Evolutionary conservation across 257 asterid species (phyloP), one percentile per base, ranked within the genome.

Genomic region (Paulownia fortunei): DNA sequence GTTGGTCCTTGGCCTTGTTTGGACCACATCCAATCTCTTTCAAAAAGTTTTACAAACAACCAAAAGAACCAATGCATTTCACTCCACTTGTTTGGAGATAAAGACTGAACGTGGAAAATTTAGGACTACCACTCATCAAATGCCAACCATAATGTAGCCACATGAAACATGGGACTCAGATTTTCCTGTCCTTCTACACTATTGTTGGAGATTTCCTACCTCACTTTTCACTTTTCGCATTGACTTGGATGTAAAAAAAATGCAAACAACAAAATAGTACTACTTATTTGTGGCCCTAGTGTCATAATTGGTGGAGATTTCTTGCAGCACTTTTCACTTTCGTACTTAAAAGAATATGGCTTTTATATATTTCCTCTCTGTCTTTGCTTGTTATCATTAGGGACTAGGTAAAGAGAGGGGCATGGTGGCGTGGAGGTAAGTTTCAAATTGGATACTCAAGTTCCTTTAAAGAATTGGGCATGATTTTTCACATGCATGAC

Each of bases 11-110:
- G 32, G 30, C 26, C 8, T 65, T 18, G 30, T 39, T 65, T 39
- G n/a, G 52, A 21, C 73, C 73, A 41, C 73, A 21, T 0, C 36
- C 58, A 24, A 6, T 42, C 11, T 42, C 16, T 65, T 9, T 16
- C 18, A 19, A 54, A 41, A 18, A 65, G 2, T 23, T 19, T 60
- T n/a, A 36, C 54, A 0, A 39, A 37, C 71, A 65, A 9, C 52
- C 32, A 70, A 49, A 49, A 10, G n/a, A 49, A 18, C 32, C 41
- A 54, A 16, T 71, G 52, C 37, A 41, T 67, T 67, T 1, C 6
- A 18, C 52, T 32, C 76, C 65, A 71, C 61, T 30, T 19, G 56
- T 58, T 72, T 21, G 77, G 67, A 55, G 54, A 36, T 18, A 39
- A 39, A 36, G 56, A 72, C 34, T 41, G n/a, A 72, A 19, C 44